Evolutionary conservation across 257 asterid genomes (phyloP).

Genomic region (Leonotis leonurus): DNA sequence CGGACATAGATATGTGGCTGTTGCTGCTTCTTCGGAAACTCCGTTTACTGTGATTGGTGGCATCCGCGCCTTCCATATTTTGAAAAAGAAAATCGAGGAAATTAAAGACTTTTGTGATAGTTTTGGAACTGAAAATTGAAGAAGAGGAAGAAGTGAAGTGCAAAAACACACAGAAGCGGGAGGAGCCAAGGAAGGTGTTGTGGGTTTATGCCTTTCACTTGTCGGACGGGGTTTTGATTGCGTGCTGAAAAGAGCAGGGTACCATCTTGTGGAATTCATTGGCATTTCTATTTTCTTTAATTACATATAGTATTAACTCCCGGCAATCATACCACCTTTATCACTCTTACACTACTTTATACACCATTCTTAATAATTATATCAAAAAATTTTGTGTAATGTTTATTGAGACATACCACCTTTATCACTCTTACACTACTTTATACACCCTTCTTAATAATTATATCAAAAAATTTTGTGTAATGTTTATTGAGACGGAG

Average conservation of each 20-base stretch:
- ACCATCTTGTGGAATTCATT: not conserved
- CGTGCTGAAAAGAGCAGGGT: not conserved
- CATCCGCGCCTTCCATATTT: conserved; percentile 33
- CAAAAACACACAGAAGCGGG: not conserved
- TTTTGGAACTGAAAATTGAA: not conserved
- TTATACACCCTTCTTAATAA: too few species aligned
- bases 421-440: too few species aligned
- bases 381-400: too few species aligned
- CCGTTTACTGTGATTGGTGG: conserved; percentile 15
- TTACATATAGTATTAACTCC: too few species aligned
- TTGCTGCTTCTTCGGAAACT: conserved; percentile 29
- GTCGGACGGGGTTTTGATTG: not conserved
- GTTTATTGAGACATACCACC: too few species aligned
- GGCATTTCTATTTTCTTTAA: not conserved
- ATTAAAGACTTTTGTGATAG: not conserved
- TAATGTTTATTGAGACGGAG: too few species aligned
- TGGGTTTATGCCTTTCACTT: conserved; percentile 9
- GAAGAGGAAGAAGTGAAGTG: not conserved
- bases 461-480: too few species aligned
- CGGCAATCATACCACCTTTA: too few species aligned
- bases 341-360: too few species aligned
- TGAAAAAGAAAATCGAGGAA: not conserved
- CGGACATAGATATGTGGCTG: conserved; percentile 64
- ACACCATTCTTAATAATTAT: too few species aligned
- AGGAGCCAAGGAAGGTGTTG: not conserved